phyloP scores from a whole-genome alignment of 495 filamentous ascomycete genomes.

The Xylaria venustula region DNA sequence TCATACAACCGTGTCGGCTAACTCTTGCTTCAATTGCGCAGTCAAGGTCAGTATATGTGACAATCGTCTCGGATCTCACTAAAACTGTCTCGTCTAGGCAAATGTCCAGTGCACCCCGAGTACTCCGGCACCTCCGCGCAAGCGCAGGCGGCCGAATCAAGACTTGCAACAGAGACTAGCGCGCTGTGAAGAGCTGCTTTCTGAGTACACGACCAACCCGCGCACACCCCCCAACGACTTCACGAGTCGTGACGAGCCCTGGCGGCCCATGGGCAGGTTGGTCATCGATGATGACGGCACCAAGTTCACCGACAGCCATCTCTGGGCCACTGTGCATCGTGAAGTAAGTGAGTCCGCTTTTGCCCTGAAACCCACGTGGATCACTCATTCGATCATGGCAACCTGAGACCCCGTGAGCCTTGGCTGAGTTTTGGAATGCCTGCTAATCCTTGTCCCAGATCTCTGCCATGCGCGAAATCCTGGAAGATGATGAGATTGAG shows the following conservation, averaged over 20 bases:
- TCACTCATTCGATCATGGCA: not conserved
- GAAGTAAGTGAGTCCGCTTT: constrained; percentile 34
- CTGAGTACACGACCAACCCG: constrained; percentile 43
- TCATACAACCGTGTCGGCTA: not conserved
- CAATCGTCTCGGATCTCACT: constrained; percentile 5
- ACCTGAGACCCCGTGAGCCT: not conserved
- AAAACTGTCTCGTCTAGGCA: constrained; percentile 32
- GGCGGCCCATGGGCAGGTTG: constrained; percentile 42
- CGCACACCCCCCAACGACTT: constrained; percentile 23
- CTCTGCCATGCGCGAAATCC: constrained; percentile 46
- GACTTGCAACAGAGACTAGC: constrained; percentile 48
- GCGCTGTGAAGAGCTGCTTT: constrained; percentile 47
- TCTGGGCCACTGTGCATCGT: constrained; percentile 40
- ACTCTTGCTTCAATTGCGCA: constrained; percentile 7
- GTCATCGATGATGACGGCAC: constrained; percentile 44
- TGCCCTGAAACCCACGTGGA: not conserved
- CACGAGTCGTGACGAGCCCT: constrained; percentile 29
- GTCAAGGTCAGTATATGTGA: constrained; percentile 22
- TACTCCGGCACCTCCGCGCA: constrained; percentile 47
- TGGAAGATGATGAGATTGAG: constrained; percentile 40
- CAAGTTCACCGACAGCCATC: constrained; percentile 45
- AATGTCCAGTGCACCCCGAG: constrained; percentile 46
- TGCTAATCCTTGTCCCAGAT: constrained; percentile 30
- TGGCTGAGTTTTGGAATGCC: too few relatives aligned
- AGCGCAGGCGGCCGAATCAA: constrained; percentile 47